Base-by-base conservation (phyloP, 371 early-diverging fungal species). In the Capniomyces stellatus region DNA sequence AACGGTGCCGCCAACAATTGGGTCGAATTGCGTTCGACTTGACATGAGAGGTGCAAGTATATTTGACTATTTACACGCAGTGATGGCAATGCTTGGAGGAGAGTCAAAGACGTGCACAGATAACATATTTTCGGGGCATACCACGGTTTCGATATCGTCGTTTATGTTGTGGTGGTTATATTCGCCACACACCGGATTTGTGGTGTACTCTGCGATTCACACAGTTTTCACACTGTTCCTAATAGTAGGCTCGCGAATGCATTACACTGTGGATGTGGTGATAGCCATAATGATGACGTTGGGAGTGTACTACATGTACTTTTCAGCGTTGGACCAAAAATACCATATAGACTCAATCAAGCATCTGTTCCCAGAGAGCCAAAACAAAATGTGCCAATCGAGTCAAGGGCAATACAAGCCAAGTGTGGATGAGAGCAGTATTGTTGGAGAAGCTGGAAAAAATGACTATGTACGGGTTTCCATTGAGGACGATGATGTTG, bases 121-220 rank as follows among this genome's bases (percentile, higher is more conserved):
- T 61, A 78, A 78, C 46, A 76, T 85, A 47, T 85, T 77, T 58
- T 82, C 83, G 2, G 85, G 83, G 3, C 83, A 85, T 57, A 79
- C 82, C 0, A 64, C 72, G 10, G 64, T 79, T 42, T 72, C 82
- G 40, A 54, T 64, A 3, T 54, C 66, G 3, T 73, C 75, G 52
- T 75, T 74, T 18, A 67, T 83, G 57, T 57, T 76, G 13, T 82
- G 81, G 73, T 70, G 75, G 2, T 66, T 73, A 18, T 78, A 84
- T 48, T 74, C 78, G 43, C 63, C 69, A 19, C 61, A 75, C 44
- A 64, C 73, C 54, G 47, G 55, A 1, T 71, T 76, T 53, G 61
- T 67, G 19, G 75, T 69, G 58, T 58, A 76, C 23, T 65, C 76
- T 15, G 75, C 72, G 29, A 24, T 71, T 6, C 69, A 79, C 25